Evolutionary conservation across 2,329 filamentous ascomycete genomes (phyloP), one percentile per base, ranked within the genome.

Genomic region (Trichoderma atrobrunneum): DNA sequence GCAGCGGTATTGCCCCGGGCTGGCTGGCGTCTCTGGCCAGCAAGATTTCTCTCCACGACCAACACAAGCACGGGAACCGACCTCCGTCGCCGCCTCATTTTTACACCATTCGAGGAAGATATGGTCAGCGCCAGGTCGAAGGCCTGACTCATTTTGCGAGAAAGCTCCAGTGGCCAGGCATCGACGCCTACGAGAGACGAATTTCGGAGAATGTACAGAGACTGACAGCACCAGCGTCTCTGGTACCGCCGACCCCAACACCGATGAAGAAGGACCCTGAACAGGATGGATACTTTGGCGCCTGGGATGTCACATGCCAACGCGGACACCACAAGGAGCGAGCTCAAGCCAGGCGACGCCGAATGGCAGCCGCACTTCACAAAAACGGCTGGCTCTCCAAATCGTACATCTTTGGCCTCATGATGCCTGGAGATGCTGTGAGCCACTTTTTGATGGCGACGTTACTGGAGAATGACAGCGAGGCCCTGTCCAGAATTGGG

Each of bases 381-480:
- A 81, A 86, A 3, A 85, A 87, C 0, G 90, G 90, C 2, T 92
- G 90, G 90, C 83, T 92, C 21, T 91, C 90, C 6, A 90, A 90
- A 78, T 91, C 89, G 28, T 92, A 91, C 75, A 82, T 92, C 8
- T 91, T 89, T 39, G 90, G 90, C 0, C 78, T 92, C 59, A 85
- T 92, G 76, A 81, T 92, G 10, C 90, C 90, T 0, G 90, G 90
- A 3, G 90, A 92, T 74, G 85, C 85, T 1, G 76, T 92, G 32
- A 85, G 86, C 65, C 90, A 91, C 77, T 87, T 91, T 72, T 82
- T 92, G 60, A 92, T 92, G 85, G 87, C 89, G 2, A 89, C 90
- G 4, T 80, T 92, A 64, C 79, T 92, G 7, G 90, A 92, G 76
- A 90, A 89, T 72, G 90, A 92, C 74, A 82, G 84, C n/a, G 82